Evolutionary conservation across 192 early-diverging fungal genomes (phyloP).

Genomic region (Mortierella hygrophila): DNA sequence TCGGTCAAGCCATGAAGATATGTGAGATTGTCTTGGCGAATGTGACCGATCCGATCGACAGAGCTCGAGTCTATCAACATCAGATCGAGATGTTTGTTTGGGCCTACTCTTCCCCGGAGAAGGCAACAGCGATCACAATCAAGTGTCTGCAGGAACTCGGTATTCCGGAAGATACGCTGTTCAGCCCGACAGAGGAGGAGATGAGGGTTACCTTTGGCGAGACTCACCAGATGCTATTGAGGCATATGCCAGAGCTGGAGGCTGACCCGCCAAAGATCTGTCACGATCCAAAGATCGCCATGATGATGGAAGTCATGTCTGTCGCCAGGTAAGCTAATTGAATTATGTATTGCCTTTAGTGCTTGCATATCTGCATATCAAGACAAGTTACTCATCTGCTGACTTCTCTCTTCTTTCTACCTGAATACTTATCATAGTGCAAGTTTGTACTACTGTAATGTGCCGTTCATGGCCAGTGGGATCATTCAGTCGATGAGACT

Average conservation of each 20-base stretch:
- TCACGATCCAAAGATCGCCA: slow-evolving; percentile 27
- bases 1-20: slow-evolving; percentile 47
- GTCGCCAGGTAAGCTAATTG: slow-evolving; percentile 25
- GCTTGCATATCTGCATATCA: no score
- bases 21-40: slow-evolving; percentile 38
- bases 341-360: background rate
- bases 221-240: slow-evolving; percentile 37
- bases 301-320: slow-evolving; percentile 49
- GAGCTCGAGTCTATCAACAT: slow-evolving; percentile 42
- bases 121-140: slow-evolving; percentile 30
- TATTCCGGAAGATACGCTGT: slow-evolving; percentile 9
- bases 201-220: slow-evolving; percentile 24
- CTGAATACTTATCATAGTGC: slow-evolving; percentile 11
- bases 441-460: slow-evolving; percentile 49
- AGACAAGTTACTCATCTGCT: background rate
- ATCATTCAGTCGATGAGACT: slow-evolving; percentile 36
- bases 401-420: background rate
- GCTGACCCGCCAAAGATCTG: slow-evolving; percentile 30
- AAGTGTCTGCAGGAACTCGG: slow-evolving; percentile 38
- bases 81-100: slow-evolving; percentile 56
- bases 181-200: slow-evolving; percentile 31
- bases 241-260: slow-evolving; percentile 26
- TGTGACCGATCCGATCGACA: slow-evolving; percentile 38
- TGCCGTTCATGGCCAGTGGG: slow-evolving; percentile 34
- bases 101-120: slow-evolving; percentile 30